Conservation (phyloP, 441 rosid species). For the Manihot esculenta region DNA sequence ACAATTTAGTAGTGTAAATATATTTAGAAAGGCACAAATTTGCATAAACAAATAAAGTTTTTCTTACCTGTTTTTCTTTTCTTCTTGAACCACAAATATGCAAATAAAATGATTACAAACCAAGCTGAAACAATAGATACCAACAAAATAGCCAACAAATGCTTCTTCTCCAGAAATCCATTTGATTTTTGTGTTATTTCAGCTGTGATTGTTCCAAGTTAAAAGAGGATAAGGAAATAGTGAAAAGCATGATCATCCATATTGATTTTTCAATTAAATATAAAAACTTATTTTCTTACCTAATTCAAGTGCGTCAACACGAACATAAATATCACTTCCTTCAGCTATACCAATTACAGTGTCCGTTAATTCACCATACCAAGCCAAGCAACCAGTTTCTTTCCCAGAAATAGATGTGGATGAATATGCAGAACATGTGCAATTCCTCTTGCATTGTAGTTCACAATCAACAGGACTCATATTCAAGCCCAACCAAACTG, state of each 20-base stretch:
- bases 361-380: constrained; percentile 17
- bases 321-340: constrained; percentile 8
- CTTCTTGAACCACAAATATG: background rate
- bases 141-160: constrained; percentile 1
- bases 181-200: too few species aligned
- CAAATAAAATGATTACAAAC: background rate
- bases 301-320: constrained; percentile 22
- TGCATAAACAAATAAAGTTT: background rate
- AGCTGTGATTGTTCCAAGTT: too few species aligned
- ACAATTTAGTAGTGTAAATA: background rate
- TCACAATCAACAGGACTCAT: constrained; percentile 8
- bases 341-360: background rate
- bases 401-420: background rate
- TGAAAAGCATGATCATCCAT: too few species aligned
- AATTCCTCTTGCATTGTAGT: constrained; percentile 19
- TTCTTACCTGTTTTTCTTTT: background rate
- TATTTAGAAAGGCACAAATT: background rate
- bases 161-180: too few species aligned
- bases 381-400: constrained; percentile 8
- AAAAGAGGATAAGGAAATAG: too few species aligned
- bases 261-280: too few species aligned
- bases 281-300: too few species aligned
- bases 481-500: constrained; percentile 1
- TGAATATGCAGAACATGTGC: constrained; percentile 12
- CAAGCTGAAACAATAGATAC: background rate